These are phyloP conservation scores for Tuctoria greenei DNA, from an alignment of 176 grass and related monocot genomes.

Conservation along the genomic window DNA sequence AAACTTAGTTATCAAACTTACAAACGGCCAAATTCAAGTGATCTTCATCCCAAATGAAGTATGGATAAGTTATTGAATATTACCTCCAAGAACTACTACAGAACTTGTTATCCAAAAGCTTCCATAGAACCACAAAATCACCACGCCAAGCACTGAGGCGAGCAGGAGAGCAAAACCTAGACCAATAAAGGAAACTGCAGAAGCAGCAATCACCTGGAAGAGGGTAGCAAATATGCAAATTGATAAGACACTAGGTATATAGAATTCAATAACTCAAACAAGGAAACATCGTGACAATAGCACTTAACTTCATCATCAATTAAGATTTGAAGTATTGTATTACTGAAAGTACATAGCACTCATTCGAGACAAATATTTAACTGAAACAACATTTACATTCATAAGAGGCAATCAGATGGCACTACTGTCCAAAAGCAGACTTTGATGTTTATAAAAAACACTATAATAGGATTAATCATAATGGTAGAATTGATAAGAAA, in stretches of 20 bases:
- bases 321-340: not conserved
- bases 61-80: constrained; percentile 42
- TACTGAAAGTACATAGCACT: not conserved
- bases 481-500: not conserved
- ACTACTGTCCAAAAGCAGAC: not conserved
- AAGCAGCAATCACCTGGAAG: constrained; percentile 69
- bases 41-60: constrained; percentile 11
- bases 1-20: not conserved
- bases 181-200: constrained; percentile 49
- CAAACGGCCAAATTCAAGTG: constrained; percentile 12
- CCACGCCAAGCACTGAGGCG: constrained; percentile 43
- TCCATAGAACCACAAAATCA: constrained; percentile 91
- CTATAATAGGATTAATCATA: not conserved
- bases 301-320: not conserved
- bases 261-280: constrained; percentile 31
- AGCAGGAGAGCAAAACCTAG: constrained; percentile 62
- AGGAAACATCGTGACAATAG: not conserved
- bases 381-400: constrained; percentile 17
- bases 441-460: not conserved
- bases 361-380: not conserved
- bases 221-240: constrained; percentile 19
- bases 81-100: constrained; percentile 82
- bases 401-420: constrained; percentile 2
- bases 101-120: constrained; percentile 86
- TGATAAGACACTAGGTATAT: constrained; percentile 24